A percentile compares a stretch with the other conserved stretches of the same genome.
phyloP scores from a whole-genome alignment of 768 basidiomycete genomes.

The Jaapia argillacea region DNA sequence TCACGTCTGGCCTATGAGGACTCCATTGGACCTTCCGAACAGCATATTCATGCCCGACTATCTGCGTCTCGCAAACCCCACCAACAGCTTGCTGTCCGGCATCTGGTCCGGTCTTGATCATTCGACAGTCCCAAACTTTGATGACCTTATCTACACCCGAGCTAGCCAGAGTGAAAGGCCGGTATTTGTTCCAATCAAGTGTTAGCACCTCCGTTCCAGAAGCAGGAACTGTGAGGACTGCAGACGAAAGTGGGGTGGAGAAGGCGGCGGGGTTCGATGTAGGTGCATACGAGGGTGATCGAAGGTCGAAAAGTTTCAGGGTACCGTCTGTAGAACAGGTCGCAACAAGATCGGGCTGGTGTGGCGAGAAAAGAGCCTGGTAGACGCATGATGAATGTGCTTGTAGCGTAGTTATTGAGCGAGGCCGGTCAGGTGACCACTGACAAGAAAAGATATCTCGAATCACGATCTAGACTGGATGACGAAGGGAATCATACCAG shows the following conservation, averaged over 20 bases:
- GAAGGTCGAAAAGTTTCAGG: conserved; percentile 73
- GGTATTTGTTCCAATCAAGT: conserved; percentile 92
- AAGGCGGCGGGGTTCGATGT: conserved; percentile 35
- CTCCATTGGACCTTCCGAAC: conserved; percentile 86
- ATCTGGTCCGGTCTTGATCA: conserved; percentile 50
- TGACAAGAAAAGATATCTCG: too few relatives aligned
- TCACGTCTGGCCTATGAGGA: conserved; percentile 61
- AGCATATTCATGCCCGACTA: conserved; percentile 85
- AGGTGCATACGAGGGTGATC: conserved; percentile 48
- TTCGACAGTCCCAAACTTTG: conserved; percentile 83
- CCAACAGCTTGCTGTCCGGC: conserved; percentile 42
- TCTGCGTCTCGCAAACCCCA: conserved; percentile 56
- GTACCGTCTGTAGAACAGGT: conserved; percentile 86
- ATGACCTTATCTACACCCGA: conserved; percentile 70
- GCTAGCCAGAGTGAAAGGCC: conserved; percentile 65
- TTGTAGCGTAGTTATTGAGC: conserved; percentile 72
- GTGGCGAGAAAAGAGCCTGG: conserved; percentile 87
- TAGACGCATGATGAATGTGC: conserved; percentile 85
- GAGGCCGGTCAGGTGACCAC: conserved; percentile 83
- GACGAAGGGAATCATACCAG: too few relatives aligned
- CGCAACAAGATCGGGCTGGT: conserved; percentile 71
- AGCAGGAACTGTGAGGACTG: conserved; percentile 70
- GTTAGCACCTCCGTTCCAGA: conserved; percentile 71
- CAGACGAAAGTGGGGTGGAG: conserved; percentile 56
- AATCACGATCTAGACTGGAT: too few relatives aligned